Conservation (phyloP, 2,329 filamentous ascomycete genomes). For the Pyricularia sp. region DNA sequence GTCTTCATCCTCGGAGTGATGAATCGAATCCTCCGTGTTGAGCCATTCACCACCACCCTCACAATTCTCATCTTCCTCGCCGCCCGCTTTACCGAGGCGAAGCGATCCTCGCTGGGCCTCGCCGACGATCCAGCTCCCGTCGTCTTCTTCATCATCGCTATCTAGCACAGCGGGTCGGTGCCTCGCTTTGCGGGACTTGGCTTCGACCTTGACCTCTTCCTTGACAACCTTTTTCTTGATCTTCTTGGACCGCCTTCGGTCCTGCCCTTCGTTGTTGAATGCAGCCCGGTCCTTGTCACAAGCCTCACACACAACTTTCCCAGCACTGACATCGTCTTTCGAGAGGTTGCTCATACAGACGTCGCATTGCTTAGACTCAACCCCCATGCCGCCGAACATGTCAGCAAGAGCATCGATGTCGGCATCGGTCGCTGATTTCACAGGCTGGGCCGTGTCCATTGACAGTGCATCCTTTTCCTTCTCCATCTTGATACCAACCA, state of each 20-base stretch:
- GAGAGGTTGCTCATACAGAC: conserved; percentile 67
- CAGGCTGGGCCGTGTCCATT: conserved; percentile 42
- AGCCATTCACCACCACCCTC: conserved; percentile 80
- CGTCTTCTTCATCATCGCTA: conserved; percentile 54
- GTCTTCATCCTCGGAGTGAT: conserved; percentile 45
- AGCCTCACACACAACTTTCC: conserved; percentile 54
- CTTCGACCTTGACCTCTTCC: conserved; percentile 22
- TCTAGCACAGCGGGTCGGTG: conserved; percentile 52
- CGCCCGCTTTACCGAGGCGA: conserved; percentile 69
- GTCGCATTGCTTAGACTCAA: conserved; percentile 70
- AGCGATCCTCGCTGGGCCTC: conserved; percentile 52
- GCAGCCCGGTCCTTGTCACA: conserved; percentile 68
- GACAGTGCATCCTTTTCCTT: conserved; percentile 80
- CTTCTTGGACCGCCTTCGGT: conserved; percentile 26
- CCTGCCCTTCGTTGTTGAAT: conserved; percentile 38
- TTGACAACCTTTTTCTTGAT: conserved; percentile 22
- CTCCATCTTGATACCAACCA: conserved; percentile 76
- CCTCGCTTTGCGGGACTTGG: conserved; percentile 26
- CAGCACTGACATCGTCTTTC: conserved; percentile 34
- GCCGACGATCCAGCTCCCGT: conserved; percentile 71
- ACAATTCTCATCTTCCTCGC: conserved; percentile 75
- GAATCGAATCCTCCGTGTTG: conserved; percentile 57
- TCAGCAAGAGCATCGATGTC: conserved; percentile 79
- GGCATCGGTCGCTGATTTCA: conserved; percentile 35
- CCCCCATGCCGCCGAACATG: conserved; percentile 75